Conservation (phyloP, 805 yeast genomes). For the Candida manassasensis region DNA sequence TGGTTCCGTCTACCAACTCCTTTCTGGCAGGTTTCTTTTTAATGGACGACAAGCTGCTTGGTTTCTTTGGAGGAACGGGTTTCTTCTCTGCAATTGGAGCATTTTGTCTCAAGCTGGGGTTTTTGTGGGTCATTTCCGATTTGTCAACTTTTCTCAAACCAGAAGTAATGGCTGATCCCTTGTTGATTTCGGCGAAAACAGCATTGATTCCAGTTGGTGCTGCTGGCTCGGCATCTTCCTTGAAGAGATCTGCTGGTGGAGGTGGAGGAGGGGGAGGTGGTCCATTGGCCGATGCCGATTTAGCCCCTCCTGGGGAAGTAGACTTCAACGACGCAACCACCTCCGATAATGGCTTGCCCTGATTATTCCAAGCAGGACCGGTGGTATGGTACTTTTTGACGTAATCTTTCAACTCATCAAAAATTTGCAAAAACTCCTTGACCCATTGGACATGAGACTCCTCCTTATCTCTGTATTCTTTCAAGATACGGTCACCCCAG, state of each 20-base stretch:
- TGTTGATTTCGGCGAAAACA: constrained; percentile 84
- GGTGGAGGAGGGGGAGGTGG: constrained; percentile 93
- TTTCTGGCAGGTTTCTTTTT: constrained; percentile 39
- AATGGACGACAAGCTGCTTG: constrained; percentile 48
- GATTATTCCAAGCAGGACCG: constrained; percentile 75
- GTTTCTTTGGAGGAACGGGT: constrained; percentile 84
- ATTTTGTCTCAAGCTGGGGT: constrained; percentile 70
- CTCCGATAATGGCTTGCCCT: constrained; percentile 55
- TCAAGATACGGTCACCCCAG: constrained; percentile 87
- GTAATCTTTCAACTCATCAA: constrained; percentile 66
- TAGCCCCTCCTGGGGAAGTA: constrained; percentile 17
- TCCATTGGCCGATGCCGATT: constrained; percentile 43
- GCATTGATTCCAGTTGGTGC: constrained; percentile 64
- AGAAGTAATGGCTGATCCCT: constrained; percentile 80
- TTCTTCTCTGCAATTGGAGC: constrained; percentile 43
- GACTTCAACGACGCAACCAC: constrained; percentile 27
- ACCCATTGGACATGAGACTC: constrained; percentile 79
- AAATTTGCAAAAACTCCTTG: constrained; percentile 52
- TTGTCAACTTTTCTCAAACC: constrained; percentile 89
- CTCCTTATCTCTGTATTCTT: constrained; percentile 74
- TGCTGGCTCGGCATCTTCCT: constrained; percentile 20
- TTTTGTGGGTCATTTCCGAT: constrained; percentile 91
- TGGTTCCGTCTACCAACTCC: constrained; percentile 76
- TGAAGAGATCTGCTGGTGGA: constrained; percentile 74
- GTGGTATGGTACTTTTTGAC: constrained; percentile 75